A percentile compares a stretch with the other conserved stretches of the same genome.
These are phyloP conservation scores for Myxozyma sirexii DNA, from an alignment of 805 yeast species.

Conservation along the genomic window DNA sequence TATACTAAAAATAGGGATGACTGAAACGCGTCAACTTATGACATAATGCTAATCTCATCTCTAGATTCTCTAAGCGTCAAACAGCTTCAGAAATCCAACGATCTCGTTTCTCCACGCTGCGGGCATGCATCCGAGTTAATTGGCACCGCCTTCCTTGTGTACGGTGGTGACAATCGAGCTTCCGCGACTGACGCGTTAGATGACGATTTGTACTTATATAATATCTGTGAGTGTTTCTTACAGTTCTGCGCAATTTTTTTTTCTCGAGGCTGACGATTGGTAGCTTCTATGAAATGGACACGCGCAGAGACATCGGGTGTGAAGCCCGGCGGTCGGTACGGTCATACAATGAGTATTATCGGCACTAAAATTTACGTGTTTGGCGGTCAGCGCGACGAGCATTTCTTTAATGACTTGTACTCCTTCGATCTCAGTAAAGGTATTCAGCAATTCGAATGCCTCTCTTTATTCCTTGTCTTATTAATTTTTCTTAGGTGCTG, in stretches of 20 bases:
- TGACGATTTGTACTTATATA: constrained; percentile 84
- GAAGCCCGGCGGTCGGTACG: constrained; percentile 90
- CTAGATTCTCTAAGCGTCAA: constrained; percentile 41
- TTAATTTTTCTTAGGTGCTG: neutral
- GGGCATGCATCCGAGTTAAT: constrained; percentile 92
- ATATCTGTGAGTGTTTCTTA: constrained; percentile 46
- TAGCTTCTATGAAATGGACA: constrained; percentile 73
- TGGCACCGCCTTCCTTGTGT: constrained; percentile 92
- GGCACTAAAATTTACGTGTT: constrained; percentile 71
- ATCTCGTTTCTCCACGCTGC: constrained; percentile 92
- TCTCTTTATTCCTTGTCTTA: neutral
- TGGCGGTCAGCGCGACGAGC: constrained; percentile 93
- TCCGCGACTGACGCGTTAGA: constrained; percentile 55
- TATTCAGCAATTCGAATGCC: neutral
- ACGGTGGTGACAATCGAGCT: constrained; percentile 93
- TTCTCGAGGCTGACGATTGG: neutral
- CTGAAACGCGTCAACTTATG: neutral
- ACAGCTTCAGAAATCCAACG: constrained; percentile 34
- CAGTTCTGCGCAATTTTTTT: neutral
- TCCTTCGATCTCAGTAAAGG: constrained; percentile 78
- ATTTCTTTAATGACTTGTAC: constrained; percentile 78
- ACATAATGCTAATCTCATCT: neutral
- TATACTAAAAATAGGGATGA: neutral
- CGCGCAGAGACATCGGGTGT: constrained; percentile 71
- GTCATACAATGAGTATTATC: constrained; percentile 83